Evolutionary conservation across 805 yeast species (phyloP), one percentile per base, ranked within the genome.

Genomic region (Yarrowia sp.): DNA sequence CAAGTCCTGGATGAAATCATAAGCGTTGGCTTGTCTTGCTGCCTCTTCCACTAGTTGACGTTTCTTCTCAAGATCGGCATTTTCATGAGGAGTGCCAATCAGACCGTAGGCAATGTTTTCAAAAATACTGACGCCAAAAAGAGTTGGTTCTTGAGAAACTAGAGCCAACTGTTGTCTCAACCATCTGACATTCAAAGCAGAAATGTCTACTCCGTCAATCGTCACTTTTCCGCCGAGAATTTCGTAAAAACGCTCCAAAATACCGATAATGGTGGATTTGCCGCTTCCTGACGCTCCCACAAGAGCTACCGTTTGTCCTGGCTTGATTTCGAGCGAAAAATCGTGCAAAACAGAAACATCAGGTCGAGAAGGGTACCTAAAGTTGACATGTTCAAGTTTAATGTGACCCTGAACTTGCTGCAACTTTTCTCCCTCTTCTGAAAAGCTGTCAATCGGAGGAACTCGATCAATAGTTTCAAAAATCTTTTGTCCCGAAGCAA

Each of bases 231-330:
- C 98, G 7, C 81, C 77, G 26, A 80, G 77, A 1, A 91, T 88
- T 71, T 91, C 95, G 75, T 92, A 93, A 73, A 93, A 93, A 67
- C 98, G 80, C 78, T 92, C 96, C 0, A 91, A 86, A 33, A 93
- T 76, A 70, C 93, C 85, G 67, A 93, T 79, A 41, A 93, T 84
- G 0, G 98, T 93, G 0, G 97, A 91, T 77, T 93, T 93, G 32
- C 98, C 98, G 69, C 93, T 87, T 2, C 98, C 98, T 1, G 96
- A 89, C 4, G 96, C 96, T 1, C 98, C 98, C 10, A 93, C 98
- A 68, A 93, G 83, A 11, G 98, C 98, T 33, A 92, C 96, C 68
- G 92, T 92, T 70, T 87, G 77, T 8, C 98, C 98, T 1, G 96
- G 91, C 11, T 93, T 91, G 33, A 93, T 86, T 2, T 85, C 83